These are phyloP conservation scores for Wickerhamiella parazyma DNA, from an alignment of 805 yeast species.

Conservation along the genomic window DNA sequence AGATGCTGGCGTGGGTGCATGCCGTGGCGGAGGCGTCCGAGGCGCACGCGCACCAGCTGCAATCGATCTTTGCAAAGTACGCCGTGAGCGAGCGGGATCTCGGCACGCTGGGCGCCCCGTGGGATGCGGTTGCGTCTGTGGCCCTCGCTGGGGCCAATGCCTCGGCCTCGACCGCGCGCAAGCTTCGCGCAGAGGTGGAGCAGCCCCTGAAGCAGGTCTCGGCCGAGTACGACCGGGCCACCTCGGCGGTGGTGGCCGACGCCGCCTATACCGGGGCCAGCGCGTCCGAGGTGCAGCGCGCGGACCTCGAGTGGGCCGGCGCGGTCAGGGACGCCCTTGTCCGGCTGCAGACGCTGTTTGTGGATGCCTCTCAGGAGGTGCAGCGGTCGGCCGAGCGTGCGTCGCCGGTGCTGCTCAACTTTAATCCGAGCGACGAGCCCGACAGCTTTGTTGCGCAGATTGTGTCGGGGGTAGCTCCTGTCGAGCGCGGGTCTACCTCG, in stretches of 20 bases:
- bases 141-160: slow-evolving; percentile 24
- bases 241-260: slow-evolving; percentile 6
- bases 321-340: slow-evolving; percentile 53
- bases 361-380: slow-evolving; percentile 37
- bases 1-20: slow-evolving; percentile 47
- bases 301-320: slow-evolving; percentile 35
- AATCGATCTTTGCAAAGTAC: slow-evolving; percentile 17
- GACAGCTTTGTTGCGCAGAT: slow-evolving; percentile 35
- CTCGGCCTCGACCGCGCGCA: slow-evolving; percentile 24
- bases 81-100: slow-evolving; percentile 15
- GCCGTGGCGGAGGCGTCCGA: slow-evolving; percentile 38
- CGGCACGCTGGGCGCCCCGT: slow-evolving; percentile 23
- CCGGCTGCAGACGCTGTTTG: slow-evolving; percentile 47
- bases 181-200: slow-evolving; percentile 28
- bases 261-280: slow-evolving; percentile 26
- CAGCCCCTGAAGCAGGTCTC: slow-evolving; percentile 32
- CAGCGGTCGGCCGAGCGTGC: slow-evolving; percentile 46
- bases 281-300: slow-evolving; percentile 36
- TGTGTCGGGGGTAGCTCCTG: slow-evolving; percentile 19
- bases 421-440: slow-evolving; percentile 49
- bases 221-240: slow-evolving; percentile 23
- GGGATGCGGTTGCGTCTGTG: slow-evolving; percentile 19
- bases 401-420: slow-evolving; percentile 49
- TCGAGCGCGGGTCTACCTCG: neutral
- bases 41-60: slow-evolving; percentile 36